These are phyloP conservation scores for Cladosporium sp. DNA, from an alignment of 2,329 filamentous ascomycete species.

Conservation along the genomic window DNA sequence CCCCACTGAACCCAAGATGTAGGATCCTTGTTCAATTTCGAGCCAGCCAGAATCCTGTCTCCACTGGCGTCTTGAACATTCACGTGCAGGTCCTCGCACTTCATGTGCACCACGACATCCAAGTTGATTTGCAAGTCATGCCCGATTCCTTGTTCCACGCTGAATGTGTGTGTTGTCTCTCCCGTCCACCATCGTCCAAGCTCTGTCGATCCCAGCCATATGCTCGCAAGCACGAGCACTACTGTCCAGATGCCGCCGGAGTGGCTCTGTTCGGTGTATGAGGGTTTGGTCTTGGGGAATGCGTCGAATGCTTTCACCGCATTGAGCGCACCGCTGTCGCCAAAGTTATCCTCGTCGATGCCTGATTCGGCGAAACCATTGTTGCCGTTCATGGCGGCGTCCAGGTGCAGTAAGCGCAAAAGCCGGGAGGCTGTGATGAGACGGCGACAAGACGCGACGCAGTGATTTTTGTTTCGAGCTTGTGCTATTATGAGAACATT, in stretches of 20 bases:
- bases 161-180: constrained; percentile 83
- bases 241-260: constrained; percentile 95
- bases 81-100: constrained; percentile 83
- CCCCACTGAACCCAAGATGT: constrained; percentile 86
- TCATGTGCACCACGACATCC: constrained; percentile 89
- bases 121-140: constrained; percentile 92
- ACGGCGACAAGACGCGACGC: neutral
- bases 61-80: constrained; percentile 96
- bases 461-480: neutral
- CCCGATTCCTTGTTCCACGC: constrained; percentile 87
- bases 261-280: constrained; percentile 81
- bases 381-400: constrained; percentile 19
- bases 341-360: constrained; percentile 79
- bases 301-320: constrained; percentile 87
- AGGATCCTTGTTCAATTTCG: constrained; percentile 70
- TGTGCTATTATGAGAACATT: constrained; percentile 15
- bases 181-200: constrained; percentile 81
- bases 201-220: constrained; percentile 76
- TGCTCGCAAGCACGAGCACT: constrained; percentile 72
- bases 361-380: constrained; percentile 71
- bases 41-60: constrained; percentile 82
- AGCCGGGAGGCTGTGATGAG: neutral
- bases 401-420: neutral
- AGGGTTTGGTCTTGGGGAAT: constrained; percentile 95
- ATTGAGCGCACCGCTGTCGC: constrained; percentile 63